phyloP scores from a whole-genome alignment of 345 rosid species.

The Eucalyptus microcorys region DNA sequence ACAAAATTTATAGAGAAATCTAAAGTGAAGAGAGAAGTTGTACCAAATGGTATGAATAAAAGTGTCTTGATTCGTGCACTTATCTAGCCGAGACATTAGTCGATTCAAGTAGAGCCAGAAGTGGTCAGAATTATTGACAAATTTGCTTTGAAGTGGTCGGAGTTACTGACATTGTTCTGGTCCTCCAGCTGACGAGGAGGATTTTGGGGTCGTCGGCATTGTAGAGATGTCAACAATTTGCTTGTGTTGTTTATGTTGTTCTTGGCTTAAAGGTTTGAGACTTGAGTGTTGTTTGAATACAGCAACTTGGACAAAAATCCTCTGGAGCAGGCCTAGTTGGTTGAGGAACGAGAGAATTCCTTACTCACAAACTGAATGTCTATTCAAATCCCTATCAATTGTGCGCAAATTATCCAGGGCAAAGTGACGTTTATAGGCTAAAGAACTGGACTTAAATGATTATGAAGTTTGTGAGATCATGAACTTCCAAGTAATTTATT shows the following conservation, averaged over 20 bases:
- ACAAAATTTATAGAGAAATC: not conserved
- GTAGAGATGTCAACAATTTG: not conserved
- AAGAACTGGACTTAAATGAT: not conserved
- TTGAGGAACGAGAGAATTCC: not conserved
- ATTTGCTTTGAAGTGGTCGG: not conserved
- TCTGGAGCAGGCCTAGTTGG: not conserved
- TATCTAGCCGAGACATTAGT: not conserved
- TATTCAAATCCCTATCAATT: not conserved
- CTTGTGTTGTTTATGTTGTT: not conserved
- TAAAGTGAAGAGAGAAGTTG: not conserved
- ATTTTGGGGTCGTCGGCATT: not conserved
- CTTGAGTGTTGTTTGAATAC: not conserved
- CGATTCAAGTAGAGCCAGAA: not conserved
- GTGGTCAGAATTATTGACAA: not conserved
- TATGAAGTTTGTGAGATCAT: not conserved
- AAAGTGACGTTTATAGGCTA: not conserved
- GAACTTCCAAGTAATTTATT: not conserved
- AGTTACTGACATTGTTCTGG: not conserved
- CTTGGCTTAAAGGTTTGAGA: not conserved
- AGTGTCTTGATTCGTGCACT: not conserved
- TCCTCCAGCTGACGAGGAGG: not conserved
- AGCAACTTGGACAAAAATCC: not conserved
- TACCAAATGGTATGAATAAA: not conserved
- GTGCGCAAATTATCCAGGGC: not conserved
- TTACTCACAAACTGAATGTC: not conserved